Base-by-base conservation (phyloP, 2,329 filamentous ascomycete species). In the Gaeumannomyces tritici region DNA sequence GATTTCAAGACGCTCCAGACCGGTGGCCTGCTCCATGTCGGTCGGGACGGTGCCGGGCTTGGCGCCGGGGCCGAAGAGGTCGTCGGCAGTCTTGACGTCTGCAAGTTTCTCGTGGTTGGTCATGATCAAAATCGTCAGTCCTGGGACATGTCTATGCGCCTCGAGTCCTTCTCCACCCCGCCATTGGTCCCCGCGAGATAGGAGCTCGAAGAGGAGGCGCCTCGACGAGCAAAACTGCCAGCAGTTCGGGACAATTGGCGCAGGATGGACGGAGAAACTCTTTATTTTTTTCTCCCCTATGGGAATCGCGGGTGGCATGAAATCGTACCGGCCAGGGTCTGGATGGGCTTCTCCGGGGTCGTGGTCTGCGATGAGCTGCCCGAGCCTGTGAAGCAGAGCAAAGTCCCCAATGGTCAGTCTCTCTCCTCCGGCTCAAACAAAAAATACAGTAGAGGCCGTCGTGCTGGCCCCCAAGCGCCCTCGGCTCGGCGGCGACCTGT, bases 1-100 rank as follows among this genome's bases (percentile, higher is more conserved):
- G 73, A 99, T 95, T 80, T 99, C 95, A 70, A 99, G 86, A 86
- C 95, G 93, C 84, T 99, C 95, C 65, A 98, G 84, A 90, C 95
- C 95, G 70, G 95, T 98, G 64, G 95, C 81, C 79, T 99, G 95
- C 77, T 98, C 92, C 75, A 96, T 78, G 79, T 99, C 95, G 79
- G 91, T 96, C 69, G 95, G 91, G 69, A 99, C 82, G 75, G 89
- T 90, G 74, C 95, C 93, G 67, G 87, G 80, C 70, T 84, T 77
- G 71, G 89, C 92, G 81, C 95, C 95, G 42, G 91, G 90, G 67
- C 89, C 85, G 68, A 96, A 69, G 64, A 99, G 90, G 77, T 99
- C 95, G n/a, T 86, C 83, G 69, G 89, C 84, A 67, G 74, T 79
- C 80, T 89, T 89, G 80, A 99, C 85, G 71, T 98, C 95, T 99